Evolutionary conservation across 345 rosid genomes (phyloP).

Genomic region (Cochlearia excelsa): DNA sequence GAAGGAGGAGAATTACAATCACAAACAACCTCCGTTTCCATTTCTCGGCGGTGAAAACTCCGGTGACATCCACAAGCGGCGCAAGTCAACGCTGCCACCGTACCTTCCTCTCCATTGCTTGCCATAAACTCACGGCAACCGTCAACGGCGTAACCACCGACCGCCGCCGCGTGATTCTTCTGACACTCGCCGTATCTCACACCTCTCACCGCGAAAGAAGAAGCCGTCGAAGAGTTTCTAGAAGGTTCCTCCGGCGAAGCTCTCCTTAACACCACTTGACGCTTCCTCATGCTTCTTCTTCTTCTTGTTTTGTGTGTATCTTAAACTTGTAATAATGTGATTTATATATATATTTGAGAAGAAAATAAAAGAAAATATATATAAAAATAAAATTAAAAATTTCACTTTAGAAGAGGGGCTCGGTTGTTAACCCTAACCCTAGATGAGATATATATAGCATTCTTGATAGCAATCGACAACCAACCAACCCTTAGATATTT

Average conservation of each 20-base stretch:
- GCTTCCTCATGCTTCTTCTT: constrained; percentile 34
- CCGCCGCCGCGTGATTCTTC: constrained; percentile 39
- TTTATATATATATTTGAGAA: constrained; percentile 22
- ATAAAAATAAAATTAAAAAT: not conserved
- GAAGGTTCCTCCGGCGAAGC: constrained; percentile 44
- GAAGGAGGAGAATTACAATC: constrained; percentile 58
- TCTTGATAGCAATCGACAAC: constrained; percentile 30
- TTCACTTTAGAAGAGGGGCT: constrained; percentile 19
- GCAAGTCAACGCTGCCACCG: constrained; percentile 44
- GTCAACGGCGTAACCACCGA: constrained; percentile 41
- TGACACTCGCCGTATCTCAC: constrained; percentile 42
- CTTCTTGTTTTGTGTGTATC: constrained; percentile 10
- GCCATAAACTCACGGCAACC: constrained; percentile 44
- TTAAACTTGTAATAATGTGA: constrained; percentile 5
- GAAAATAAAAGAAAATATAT: not conserved
- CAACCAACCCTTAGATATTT: constrained; percentile 15
- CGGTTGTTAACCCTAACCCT: constrained; percentile 39
- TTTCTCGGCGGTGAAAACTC: constrained; percentile 59
- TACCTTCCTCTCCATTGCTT: constrained; percentile 36
- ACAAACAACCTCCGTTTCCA: constrained; percentile 52
- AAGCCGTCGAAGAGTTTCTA: constrained; percentile 31
- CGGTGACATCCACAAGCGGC: constrained; percentile 83
- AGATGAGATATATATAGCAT: constrained; percentile 33
- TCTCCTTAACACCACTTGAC: constrained; percentile 38
- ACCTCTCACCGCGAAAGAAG: constrained; percentile 28